Evolutionary conservation across 208 protist genomes (phyloP), one percentile per base, ranked within the genome.

Genomic region (Trypanosoma rangeli): DNA sequence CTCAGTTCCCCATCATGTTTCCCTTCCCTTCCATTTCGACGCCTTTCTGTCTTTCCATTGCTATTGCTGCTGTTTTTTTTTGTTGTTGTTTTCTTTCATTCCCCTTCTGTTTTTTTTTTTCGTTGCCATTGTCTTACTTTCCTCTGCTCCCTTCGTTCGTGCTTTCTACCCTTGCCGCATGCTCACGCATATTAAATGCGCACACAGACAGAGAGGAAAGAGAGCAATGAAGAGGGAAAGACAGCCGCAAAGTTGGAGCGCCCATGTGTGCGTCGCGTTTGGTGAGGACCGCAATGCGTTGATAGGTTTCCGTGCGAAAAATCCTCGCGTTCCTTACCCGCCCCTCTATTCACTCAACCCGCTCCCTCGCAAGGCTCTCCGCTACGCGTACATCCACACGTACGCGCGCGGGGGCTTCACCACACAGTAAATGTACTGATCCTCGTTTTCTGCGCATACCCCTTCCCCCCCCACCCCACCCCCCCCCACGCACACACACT

Each of bases 101-200:
- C 53, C 64, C 52, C 9, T 46, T n/a, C 29, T 71, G 49, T 64
- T 33, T 66, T 39, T 69, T 31, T 63, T 35, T 48, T 58, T 58
- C 29, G 48, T 31, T 39, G 44, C 42, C 5, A 18, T 37, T 61
- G 1, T 22, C 9, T 61, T 28, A 22, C 12, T 44, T 46, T 31
- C 13, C 26, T 0, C 33, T 55, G 10, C 53, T 33, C n/a, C 53
- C 28, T 65, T 62, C 57, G 46, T 20, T 44, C 16, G 7, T 56
- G 13, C 22, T 24, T 53, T 15, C n/a, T 53, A 7, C 22, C 48
- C 22, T 53, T 55, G 20, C 8, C 24, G 16, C 50, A 1, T 29
- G 20, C 12, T 55, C 24, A 55, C 24, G 20, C 24, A 15, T 53
- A 53, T 53, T 42, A 10, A 4, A 53, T 53, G n/a, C 48, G n/a